Evolutionary conservation across 1,139 yeast genomes (phyloP).

Genomic region (Lizanozyma gosingica): DNA sequence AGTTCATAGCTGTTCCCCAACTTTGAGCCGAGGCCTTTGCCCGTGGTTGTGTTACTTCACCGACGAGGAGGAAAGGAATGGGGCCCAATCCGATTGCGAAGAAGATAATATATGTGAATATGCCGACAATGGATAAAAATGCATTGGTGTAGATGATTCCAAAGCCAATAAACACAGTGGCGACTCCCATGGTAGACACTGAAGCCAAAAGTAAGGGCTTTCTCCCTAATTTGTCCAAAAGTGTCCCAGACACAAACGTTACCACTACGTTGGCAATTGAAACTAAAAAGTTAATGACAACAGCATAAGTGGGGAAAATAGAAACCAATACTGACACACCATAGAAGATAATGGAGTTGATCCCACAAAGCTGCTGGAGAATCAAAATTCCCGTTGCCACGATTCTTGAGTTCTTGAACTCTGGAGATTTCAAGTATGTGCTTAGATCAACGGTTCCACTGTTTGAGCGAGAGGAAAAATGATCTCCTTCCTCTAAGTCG

Average conservation of each 20-base stretch:
- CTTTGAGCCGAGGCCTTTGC: slow-evolving; percentile 87
- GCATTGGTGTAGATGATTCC: slow-evolving; percentile 51
- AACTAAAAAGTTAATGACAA: slow-evolving; percentile 62
- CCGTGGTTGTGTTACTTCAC: slow-evolving; percentile 75
- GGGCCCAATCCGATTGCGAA: slow-evolving; percentile 95
- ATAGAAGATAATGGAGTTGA: slow-evolving; percentile 83
- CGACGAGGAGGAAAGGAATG: slow-evolving; percentile 81
- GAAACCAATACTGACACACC: slow-evolving; percentile 76
- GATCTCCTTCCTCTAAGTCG: slow-evolving; percentile 1
- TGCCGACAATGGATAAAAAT: slow-evolving; percentile 51
- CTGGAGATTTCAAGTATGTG: slow-evolving; percentile 42
- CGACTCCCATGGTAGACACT: slow-evolving; percentile 58
- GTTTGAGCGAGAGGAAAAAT: slow-evolving; percentile 1
- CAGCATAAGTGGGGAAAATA: slow-evolving; percentile 62
- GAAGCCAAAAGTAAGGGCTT: slow-evolving; percentile 63
- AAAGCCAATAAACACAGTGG: slow-evolving; percentile 53
- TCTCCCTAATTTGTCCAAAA: slow-evolving; percentile 71
- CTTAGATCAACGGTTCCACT: slow-evolving; percentile 17
- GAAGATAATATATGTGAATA: slow-evolving; percentile 65
- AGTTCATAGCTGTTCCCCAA: slow-evolving; percentile 83
- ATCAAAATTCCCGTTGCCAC: slow-evolving; percentile 69
- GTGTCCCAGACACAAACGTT: slow-evolving; percentile 62
- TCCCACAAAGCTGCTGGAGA: slow-evolving; percentile 91
- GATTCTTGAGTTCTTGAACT: slow-evolving; percentile 47
- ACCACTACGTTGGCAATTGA: slow-evolving; percentile 65